Evolutionary conservation across 495 filamentous ascomycete species (phyloP), one percentile per base, ranked within the genome.

Genomic region (Evernia prunastri): DNA sequence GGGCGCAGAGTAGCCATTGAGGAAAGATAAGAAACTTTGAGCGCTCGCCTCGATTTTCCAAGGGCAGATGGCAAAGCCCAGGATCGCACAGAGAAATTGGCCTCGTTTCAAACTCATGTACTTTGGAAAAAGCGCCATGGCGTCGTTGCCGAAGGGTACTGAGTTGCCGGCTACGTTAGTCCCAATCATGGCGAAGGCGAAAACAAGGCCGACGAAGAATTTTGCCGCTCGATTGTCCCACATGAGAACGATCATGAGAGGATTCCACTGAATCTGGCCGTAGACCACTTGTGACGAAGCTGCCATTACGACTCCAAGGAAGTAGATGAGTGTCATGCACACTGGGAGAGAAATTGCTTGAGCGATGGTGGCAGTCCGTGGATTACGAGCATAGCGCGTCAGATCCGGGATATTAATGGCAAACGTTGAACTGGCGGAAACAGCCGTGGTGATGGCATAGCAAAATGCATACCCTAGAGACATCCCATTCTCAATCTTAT

Each of bases 341-440:
- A 84, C 74, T 15, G 84, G 82, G 62, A 87, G 79, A 58, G 79
- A 76, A 36, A 80, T 80, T 6, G 82, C 73, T 66, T 87, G 82
- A 57, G 54, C 63, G 17, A 61, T 82, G 69, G 68, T 78, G 78
- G 66, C 84, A 78, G 51, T 80, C 33, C 78, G 77, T 31, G 75
- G 70, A 1, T 74, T 73, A 58, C 72, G 76, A 13, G 83, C 79
- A 72, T 85, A 86, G 4, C 84, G 77, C n/a, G 80, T 81, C 74
- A 87, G 85, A 71, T 87, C 85, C 36, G 80, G 79, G 61, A 82
- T 82, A 72, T 84, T 82, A 15, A 76, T 72, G 31, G 76, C 76
- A 20, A 83, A 60, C 3, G 63, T 60, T 36, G 59, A 60, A 11
- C 59, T 15, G 59, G 59, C 59, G 29, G 59, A 60, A 35, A 60